These are phyloP conservation scores for Pyricularia pennisetigena DNA, from an alignment of 2,329 filamentous ascomycete genomes.

Conservation along the genomic window DNA sequence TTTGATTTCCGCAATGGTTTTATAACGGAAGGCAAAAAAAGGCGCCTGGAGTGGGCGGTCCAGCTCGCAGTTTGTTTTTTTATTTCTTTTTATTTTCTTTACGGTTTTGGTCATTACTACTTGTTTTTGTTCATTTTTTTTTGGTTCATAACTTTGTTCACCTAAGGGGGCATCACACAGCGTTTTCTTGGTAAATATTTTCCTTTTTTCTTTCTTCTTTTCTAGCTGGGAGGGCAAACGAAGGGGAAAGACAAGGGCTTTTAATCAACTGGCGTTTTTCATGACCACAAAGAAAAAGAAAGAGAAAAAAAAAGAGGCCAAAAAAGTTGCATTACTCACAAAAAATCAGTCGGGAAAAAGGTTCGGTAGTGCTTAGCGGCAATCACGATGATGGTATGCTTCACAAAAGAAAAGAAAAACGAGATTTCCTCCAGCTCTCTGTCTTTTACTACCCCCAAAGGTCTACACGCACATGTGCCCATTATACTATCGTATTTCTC, in stretches of 20 bases:
- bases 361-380: neutral
- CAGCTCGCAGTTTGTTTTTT: neutral
- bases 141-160: neutral
- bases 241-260: neutral
- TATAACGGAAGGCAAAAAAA: neutral
- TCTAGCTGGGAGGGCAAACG: neutral
- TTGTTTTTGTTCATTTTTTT: neutral
- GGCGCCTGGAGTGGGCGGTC: neutral
- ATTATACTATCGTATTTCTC: neutral
- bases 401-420: neutral
- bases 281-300: neutral
- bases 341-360: neutral
- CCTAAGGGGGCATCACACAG: neutral
- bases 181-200: neutral
- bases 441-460: neutral
- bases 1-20: neutral
- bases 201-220: neutral
- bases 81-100: neutral
- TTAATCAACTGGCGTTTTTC: neutral
- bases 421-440: neutral
- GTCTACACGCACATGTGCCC: neutral
- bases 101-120: neutral
- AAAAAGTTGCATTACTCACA: neutral
- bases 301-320: neutral
- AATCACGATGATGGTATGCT: neutral